phyloP scores from a whole-genome alignment of 2,329 filamentous ascomycete genomes.

The Paracoccidioides brasiliensis region DNA sequence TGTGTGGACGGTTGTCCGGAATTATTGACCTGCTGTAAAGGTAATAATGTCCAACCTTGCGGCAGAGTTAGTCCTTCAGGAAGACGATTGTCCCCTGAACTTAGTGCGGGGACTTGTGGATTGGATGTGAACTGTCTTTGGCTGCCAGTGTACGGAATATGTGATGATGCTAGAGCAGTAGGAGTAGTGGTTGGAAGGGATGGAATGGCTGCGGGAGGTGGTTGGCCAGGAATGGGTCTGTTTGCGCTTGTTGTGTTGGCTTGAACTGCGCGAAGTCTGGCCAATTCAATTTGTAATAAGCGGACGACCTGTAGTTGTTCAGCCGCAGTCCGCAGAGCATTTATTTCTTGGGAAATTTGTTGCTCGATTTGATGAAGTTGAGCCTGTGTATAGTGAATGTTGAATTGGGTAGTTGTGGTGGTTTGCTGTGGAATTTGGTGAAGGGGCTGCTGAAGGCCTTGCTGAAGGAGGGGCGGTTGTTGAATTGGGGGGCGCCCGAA shows the following conservation, averaged over 20 bases:
- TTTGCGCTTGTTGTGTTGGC: conserved; percentile 11
- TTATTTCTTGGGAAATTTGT: conserved; percentile 55
- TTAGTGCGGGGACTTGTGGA: conserved; percentile 21
- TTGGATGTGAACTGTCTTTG: conserved; percentile 21
- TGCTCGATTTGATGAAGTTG: conserved; percentile 56
- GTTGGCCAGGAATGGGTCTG: not conserved
- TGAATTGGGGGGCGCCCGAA: conserved; percentile 23
- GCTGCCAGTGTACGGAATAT: conserved; percentile 9
- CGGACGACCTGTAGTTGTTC: conserved; percentile 58
- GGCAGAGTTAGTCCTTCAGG: conserved; percentile 41
- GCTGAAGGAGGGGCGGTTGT: conserved; percentile 9
- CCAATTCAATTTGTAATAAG: conserved; percentile 53
- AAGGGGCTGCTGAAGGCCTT: conserved; percentile 7
- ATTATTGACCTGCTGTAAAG: conserved; percentile 26
- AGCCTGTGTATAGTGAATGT: conserved; percentile 32
- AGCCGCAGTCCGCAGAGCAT: conserved; percentile 48
- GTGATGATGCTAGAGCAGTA: conserved; percentile 6
- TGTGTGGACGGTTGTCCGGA: not conserved
- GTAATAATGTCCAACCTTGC: conserved; percentile 39
- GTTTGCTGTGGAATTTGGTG: conserved; percentile 8
- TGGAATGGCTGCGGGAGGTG: conserved; percentile 2
- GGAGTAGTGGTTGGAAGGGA: conserved; percentile 3
- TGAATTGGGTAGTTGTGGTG: conserved; percentile 6
- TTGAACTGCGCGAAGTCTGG: conserved; percentile 46
- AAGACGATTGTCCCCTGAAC: conserved; percentile 33